phyloP scores from a whole-genome alignment of 2,329 filamentous ascomycete genomes.

The Xylariomycetidae sp. region DNA sequence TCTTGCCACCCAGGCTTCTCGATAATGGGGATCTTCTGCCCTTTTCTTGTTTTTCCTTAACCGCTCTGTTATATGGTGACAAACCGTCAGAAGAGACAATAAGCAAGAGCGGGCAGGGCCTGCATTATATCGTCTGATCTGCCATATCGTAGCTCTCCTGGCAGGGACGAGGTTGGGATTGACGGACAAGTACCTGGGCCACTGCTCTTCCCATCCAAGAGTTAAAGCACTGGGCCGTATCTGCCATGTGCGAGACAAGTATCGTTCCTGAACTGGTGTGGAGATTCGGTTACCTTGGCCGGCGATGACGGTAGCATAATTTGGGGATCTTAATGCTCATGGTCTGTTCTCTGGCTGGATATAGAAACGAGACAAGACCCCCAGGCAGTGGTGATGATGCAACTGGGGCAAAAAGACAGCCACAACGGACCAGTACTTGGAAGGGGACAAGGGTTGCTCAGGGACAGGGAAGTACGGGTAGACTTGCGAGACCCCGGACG shows the following conservation, averaged over 20 bases:
- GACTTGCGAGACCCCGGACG: constrained; percentile 25
- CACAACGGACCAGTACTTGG: constrained; percentile 25
- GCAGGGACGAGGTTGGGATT: constrained; percentile 29
- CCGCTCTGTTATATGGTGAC: constrained; percentile 29
- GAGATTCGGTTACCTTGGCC: constrained; percentile 38
- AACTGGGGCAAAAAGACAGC: constrained; percentile 31
- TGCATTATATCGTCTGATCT: constrained; percentile 45
- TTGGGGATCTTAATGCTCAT: constrained; percentile 55
- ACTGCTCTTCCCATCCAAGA: constrained; percentile 34
- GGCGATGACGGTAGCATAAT: constrained; percentile 50
- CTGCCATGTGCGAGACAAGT: constrained; percentile 42
- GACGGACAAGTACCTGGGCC: constrained; percentile 35
- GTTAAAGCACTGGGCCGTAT: constrained; percentile 42
- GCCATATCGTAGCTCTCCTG: constrained; percentile 29
- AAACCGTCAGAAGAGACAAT: constrained; percentile 25
- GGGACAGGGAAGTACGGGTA: constrained; percentile 29
- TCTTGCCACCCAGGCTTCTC: constrained; percentile 22
- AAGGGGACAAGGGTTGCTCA: constrained; percentile 28
- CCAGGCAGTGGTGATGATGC: constrained; percentile 36
- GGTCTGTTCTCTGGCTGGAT: constrained; percentile 39
- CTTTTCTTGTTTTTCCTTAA: constrained; percentile 28
- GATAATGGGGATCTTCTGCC: constrained; percentile 27
- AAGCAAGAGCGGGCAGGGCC: constrained; percentile 30
- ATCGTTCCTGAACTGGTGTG: constrained; percentile 39
- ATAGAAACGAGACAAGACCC: constrained; percentile 42